phyloP scores from a whole-genome alignment of 306 rosid genomes.

The Cajanus cajan region DNA sequence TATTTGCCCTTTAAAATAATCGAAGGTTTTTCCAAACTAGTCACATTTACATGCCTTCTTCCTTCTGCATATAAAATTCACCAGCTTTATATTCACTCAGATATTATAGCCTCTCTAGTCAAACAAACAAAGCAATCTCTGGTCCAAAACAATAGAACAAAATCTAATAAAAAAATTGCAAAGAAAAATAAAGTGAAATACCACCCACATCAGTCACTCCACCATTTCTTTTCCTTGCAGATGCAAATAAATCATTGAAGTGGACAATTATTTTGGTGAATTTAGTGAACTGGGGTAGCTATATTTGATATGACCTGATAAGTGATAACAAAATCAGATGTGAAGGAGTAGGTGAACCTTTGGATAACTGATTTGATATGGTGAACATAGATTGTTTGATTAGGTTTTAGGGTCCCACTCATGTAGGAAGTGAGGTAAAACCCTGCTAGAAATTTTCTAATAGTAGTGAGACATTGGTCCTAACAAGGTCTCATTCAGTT shows the following conservation, averaged over 20 bases:
- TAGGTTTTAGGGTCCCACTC: constrained; percentile 16
- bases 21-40: neutral
- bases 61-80: neutral
- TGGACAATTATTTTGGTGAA: constrained; percentile 7
- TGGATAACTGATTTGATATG: constrained; percentile 45
- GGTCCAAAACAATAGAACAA: neutral
- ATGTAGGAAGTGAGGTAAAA: constrained; percentile 11
- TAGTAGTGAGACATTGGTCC: constrained; percentile 28
- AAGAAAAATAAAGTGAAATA: neutral
- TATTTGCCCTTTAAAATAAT: neutral
- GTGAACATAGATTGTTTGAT: constrained; percentile 10
- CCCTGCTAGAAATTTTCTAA: constrained; percentile 27
- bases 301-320: constrained; percentile 33
- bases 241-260: constrained; percentile 29
- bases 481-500: constrained; percentile 18
- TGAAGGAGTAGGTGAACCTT: constrained; percentile 45
- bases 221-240: constrained; percentile 27
- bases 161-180: neutral
- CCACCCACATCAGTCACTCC: constrained; percentile 27
- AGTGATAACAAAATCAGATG: constrained; percentile 27
- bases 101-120: neutral
- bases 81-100: neutral
- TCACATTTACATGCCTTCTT: neutral
- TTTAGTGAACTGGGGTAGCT: neutral
- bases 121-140: neutral